These are phyloP conservation scores for Microbotryum silenes-acaulis DNA, from an alignment of 1,284 basidiomycete species.

Conservation along the genomic window DNA sequence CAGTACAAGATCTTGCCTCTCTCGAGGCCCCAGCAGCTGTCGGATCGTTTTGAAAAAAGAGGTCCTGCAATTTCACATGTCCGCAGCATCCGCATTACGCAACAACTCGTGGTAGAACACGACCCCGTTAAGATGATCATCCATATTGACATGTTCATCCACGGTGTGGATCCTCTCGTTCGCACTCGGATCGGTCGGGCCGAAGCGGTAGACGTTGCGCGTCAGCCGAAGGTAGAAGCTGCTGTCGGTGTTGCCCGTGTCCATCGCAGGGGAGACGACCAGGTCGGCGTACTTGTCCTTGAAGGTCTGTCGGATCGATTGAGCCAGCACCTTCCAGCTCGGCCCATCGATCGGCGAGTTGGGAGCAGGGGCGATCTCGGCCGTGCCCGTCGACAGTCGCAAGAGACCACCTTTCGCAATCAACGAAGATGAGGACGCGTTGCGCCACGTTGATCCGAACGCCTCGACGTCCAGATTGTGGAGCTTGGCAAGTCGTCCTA, in stretches of 20 bases:
- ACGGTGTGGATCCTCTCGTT: conserved; percentile 55
- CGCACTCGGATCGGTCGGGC: conserved; percentile 41
- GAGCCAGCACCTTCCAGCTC: conserved; percentile 48
- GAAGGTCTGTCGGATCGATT: conserved; percentile 47
- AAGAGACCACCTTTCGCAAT: too few species aligned
- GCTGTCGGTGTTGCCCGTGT: conserved; percentile 50
- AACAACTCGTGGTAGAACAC: conserved; percentile 3
- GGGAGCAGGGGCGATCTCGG: conserved; percentile 51
- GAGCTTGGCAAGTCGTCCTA: conserved; percentile 45
- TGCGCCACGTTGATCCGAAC: conserved; percentile 43
- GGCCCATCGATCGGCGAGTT: conserved; percentile 46
- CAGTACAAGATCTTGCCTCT: too few species aligned
- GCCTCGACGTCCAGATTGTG: conserved; percentile 49
- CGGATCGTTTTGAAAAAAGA: too few species aligned
- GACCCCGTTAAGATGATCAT: conserved; percentile 6
- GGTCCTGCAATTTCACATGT: too few species aligned
- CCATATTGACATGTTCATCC: conserved; percentile 44
- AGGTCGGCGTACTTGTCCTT: conserved; percentile 37
- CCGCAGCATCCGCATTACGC: not conserved
- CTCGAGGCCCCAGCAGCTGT: too few species aligned
- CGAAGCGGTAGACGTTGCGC: conserved; percentile 49
- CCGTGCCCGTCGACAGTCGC: too few species aligned
- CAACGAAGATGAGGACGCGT: too few species aligned
- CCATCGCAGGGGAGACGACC: conserved; percentile 49
- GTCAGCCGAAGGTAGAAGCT: conserved; percentile 48